Conservation (phyloP, 2,329 filamentous ascomycete species). For the Scorias spongiosa region DNA sequence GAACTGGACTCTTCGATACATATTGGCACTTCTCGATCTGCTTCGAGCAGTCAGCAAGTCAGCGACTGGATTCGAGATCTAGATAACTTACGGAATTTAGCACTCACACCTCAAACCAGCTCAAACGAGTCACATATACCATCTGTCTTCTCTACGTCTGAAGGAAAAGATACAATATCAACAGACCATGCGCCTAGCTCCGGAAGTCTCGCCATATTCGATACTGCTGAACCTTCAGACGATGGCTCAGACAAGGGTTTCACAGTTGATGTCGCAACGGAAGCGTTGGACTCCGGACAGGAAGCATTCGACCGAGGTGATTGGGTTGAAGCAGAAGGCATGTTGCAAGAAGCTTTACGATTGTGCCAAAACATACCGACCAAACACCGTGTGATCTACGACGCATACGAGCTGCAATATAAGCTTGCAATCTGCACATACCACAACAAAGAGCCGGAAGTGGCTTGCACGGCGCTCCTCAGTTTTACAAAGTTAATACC, state of each 20-base stretch:
- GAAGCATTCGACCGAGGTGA: conserved; percentile 12
- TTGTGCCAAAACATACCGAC: conserved; percentile 11
- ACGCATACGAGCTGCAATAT: conserved; percentile 15
- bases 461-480: conserved; percentile 11
- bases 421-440: conserved; percentile 16
- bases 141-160: not conserved
- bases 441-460: conserved; percentile 9
- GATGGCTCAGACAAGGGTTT: conserved; percentile 13
- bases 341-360: conserved; percentile 16
- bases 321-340: conserved; percentile 13
- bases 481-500: conserved; percentile 1
- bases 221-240: not conserved
- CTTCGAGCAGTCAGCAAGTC: not conserved
- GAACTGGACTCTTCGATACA: no score
- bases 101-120: not conserved
- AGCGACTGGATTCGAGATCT: not conserved
- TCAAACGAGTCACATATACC: not conserved
- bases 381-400: conserved; percentile 10
- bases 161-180: not conserved
- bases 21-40: not conserved
- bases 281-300: conserved; percentile 12
- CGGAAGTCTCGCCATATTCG: not conserved
- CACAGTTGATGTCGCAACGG: conserved; percentile 13
- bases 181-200: not conserved
- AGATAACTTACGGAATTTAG: not conserved